Percentiles rank a stretch among this genome's conserved stretches.
phyloP scores from a whole-genome alignment of 2,329 filamentous ascomycete species.

The Thielaviopsis ethacetica region DNA sequence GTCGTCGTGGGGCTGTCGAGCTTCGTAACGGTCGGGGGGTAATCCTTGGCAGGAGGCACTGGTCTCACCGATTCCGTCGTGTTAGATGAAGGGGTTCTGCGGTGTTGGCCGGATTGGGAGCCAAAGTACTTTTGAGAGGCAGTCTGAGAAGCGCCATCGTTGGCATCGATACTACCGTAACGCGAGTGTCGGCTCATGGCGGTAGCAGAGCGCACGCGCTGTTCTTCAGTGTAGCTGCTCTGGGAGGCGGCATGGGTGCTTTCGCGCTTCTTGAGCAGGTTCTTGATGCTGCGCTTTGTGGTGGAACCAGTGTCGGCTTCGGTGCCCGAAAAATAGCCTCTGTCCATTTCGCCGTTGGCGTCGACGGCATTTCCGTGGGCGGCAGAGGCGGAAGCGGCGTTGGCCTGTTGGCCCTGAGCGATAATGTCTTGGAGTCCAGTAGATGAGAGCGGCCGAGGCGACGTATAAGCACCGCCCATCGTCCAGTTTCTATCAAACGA shows the following conservation, averaged over 20 bases:
- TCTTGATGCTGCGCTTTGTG: conserved; percentile 43
- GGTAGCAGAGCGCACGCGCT: conserved; percentile 47
- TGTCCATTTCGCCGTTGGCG: conserved; percentile 50
- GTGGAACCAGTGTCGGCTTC: conserved; percentile 68
- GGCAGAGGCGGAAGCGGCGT: conserved; percentile 9
- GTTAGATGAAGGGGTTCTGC: conserved; percentile 44
- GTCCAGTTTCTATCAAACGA: conserved; percentile 60
- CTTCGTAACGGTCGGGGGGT: conserved; percentile 42
- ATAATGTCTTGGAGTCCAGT: conserved; percentile 30
- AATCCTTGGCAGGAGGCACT: conserved; percentile 35
- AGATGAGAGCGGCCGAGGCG: conserved; percentile 32
- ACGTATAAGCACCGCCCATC: conserved; percentile 31
- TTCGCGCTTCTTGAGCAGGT: conserved; percentile 65
- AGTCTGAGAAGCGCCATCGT: conserved; percentile 41
- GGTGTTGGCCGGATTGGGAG: conserved; percentile 26
- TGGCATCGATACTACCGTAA: conserved; percentile 64
- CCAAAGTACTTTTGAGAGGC: conserved; percentile 58
- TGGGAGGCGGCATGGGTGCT: conserved; percentile 21
- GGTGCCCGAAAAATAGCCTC: conserved; percentile 85
- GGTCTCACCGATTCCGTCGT: conserved; percentile 39
- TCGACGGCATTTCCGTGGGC: conserved; percentile 24
- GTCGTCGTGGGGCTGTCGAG: conserved; percentile 31
- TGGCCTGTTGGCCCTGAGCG: background rate
- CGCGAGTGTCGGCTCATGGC: conserved; percentile 58
- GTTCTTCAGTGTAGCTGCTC: conserved; percentile 58